Evolutionary conservation across 768 basidiomycete species (phyloP).

Genomic region (Pisolithus tinctorius): DNA sequence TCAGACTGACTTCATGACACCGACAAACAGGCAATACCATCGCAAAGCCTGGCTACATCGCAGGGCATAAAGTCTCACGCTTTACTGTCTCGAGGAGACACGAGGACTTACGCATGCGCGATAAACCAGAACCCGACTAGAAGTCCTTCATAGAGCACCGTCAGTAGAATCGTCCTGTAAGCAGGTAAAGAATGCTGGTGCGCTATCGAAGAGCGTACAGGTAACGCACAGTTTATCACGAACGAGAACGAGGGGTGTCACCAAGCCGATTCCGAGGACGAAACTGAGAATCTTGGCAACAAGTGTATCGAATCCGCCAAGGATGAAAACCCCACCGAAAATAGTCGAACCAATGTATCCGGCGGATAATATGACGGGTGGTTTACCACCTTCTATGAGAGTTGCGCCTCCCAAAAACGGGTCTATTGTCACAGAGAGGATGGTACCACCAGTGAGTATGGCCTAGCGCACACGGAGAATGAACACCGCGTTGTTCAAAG

Average conservation of each 20-base stretch:
- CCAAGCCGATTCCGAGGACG: constrained; percentile 77
- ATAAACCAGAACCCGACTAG: constrained; percentile 95
- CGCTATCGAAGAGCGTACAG: neutral
- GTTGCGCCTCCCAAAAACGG: constrained; percentile 62
- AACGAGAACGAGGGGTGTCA: constrained; percentile 82
- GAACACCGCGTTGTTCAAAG: too few species aligned
- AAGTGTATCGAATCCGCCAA: constrained; percentile 83
- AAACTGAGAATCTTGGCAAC: constrained; percentile 92
- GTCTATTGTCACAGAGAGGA: constrained; percentile 77
- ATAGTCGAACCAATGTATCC: constrained; percentile 82
- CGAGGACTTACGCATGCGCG: constrained; percentile 68
- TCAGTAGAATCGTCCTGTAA: constrained; percentile 76
- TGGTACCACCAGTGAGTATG: constrained; percentile 70
- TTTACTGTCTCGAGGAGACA: neutral
- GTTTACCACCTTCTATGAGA: constrained; percentile 70
- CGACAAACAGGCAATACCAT: constrained; percentile 79
- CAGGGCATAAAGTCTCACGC: constrained; percentile 1
- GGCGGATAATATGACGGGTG: constrained; percentile 63
- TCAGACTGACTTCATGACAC: constrained; percentile 70
- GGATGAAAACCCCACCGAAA: constrained; percentile 74
- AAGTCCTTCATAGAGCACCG: constrained; percentile 75
- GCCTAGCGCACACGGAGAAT: constrained; percentile 38
- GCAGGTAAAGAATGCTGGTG: constrained; percentile 7
- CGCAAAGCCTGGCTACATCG: constrained; percentile 62
- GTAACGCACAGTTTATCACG: constrained; percentile 78